Conservation (phyloP, 1,284 basidiomycete genomes). For the Sporisorium scitamineum region DNA sequence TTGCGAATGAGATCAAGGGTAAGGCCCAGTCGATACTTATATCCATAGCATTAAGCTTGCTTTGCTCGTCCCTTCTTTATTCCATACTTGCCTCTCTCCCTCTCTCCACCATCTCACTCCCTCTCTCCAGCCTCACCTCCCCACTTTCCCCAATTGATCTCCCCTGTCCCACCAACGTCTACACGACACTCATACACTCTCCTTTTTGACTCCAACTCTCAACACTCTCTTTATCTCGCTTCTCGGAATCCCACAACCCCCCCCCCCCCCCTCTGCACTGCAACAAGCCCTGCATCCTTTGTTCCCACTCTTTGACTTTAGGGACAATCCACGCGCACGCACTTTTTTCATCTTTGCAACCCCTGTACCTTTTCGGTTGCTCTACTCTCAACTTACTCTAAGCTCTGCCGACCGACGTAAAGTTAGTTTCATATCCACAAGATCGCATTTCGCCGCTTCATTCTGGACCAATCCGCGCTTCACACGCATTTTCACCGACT, state of each 20-base stretch:
- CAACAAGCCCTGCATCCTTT: slow-evolving; percentile 1
- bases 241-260: slow-evolving; percentile 6
- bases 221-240: slow-evolving; percentile 19
- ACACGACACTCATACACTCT: slow-evolving; percentile 14
- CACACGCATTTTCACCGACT: too few relatives aligned
- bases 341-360: background rate
- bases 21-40: slow-evolving; percentile 23
- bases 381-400: background rate
- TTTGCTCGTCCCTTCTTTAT: slow-evolving; percentile 9
- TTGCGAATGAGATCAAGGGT: background rate
- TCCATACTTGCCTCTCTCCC: slow-evolving; percentile 20
- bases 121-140: slow-evolving; percentile 5
- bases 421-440: background rate
- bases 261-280: background rate
- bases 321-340: background rate
- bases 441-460: background rate
- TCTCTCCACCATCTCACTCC: slow-evolving; percentile 21
- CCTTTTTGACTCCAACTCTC: slow-evolving; percentile 27
- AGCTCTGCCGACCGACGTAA: background rate
- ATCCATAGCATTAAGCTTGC: slow-evolving; percentile 4
- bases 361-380: background rate
- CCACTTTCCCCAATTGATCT: background rate
- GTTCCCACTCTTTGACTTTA: background rate
- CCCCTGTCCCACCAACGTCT: slow-evolving; percentile 1
- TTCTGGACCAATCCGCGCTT: background rate